Conservation (phyloP, 2,329 filamentous ascomycete genomes). For the Colletotrichum tamarilloi region DNA sequence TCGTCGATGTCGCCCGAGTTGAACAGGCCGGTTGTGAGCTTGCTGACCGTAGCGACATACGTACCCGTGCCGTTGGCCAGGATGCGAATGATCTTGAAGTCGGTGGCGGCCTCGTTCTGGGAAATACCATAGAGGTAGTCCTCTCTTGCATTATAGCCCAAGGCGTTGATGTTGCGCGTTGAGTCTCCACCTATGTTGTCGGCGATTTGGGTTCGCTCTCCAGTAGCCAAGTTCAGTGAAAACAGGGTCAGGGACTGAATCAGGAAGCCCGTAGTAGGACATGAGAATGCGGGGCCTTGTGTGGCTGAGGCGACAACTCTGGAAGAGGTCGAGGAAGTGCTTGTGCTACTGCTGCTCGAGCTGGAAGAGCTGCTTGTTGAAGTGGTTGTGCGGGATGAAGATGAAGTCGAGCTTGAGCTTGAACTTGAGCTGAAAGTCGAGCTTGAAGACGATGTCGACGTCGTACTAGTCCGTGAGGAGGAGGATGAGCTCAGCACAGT, state of each 20-base stretch:
- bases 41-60: conserved; percentile 9
- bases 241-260: conserved; percentile 34
- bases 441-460: background rate
- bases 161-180: conserved; percentile 37
- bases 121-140: conserved; percentile 39
- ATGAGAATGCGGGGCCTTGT: conserved; percentile 21
- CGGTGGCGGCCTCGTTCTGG: background rate
- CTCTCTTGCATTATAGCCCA: conserved; percentile 41
- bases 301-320: conserved; percentile 18
- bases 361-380: background rate
- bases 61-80: conserved; percentile 30
- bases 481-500: background rate
- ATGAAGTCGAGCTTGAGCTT: background rate
- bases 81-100: conserved; percentile 38
- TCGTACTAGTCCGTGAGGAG: background rate
- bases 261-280: conserved; percentile 33
- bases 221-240: conserved; percentile 35
- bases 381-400: background rate
- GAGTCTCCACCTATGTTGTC: conserved; percentile 17
- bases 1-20: conserved; percentile 40
- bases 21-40: background rate
- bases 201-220: background rate
- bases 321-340: background rate
- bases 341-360: background rate
- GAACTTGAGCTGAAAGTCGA: background rate